Percentiles rank a stretch among this genome's conserved stretches.
Conservation (phyloP, 768 basidiomycete genomes). For the Russula sp. region DNA sequence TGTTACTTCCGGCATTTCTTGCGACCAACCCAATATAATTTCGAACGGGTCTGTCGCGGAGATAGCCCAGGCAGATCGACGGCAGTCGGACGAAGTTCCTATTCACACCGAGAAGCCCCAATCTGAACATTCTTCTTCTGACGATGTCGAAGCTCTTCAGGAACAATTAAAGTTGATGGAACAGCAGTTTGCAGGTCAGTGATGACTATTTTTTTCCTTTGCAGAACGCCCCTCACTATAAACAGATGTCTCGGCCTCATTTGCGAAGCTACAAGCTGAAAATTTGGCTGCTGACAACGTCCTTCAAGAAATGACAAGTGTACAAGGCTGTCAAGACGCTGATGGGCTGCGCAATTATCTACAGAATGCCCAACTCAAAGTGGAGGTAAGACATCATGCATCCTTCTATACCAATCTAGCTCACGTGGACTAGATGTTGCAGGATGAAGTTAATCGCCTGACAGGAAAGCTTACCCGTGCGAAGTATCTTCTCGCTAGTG, state of each 20-base stretch:
- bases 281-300: conserved; percentile 64
- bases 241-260: conserved; percentile 73
- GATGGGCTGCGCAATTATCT: conserved; percentile 73
- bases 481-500: conserved; percentile 30
- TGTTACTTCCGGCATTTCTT: background rate
- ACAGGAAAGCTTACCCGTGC: conserved; percentile 69
- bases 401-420: background rate
- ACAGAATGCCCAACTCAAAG: conserved; percentile 59
- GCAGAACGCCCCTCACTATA: background rate
- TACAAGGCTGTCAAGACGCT: conserved; percentile 62
- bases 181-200: conserved; percentile 69
- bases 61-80: background rate
- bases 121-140: conserved; percentile 18
- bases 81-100: background rate
- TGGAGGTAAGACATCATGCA: conserved; percentile 52
- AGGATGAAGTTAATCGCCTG: conserved; percentile 77
- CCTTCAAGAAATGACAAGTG: conserved; percentile 66
- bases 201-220: conserved; percentile 2
- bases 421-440: conserved; percentile 48
- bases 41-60: conserved; percentile 5
- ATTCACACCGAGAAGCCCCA: background rate
- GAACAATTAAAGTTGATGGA: conserved; percentile 68
- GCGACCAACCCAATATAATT: background rate
- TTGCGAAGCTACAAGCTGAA: conserved; percentile 72
- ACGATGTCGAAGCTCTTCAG: conserved; percentile 56